A percentile compares a stretch with the other conserved stretches of the same genome.
Evolutionary conservation across 306 rosid species (phyloP).

Genomic region (Urtica urens): DNA sequence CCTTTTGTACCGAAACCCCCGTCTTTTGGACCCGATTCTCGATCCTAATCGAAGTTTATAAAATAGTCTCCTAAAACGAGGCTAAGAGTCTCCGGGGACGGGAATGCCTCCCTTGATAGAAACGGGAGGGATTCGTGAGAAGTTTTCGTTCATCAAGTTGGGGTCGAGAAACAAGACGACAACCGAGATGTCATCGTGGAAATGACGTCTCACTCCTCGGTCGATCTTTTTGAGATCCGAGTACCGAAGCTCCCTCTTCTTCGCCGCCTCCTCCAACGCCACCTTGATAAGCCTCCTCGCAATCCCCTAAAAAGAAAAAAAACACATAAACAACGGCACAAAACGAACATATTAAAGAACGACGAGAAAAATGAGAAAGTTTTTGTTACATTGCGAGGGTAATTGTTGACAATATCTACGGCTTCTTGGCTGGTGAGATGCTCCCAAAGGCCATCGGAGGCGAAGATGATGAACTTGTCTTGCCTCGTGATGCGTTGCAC

Average conservation of each 20-base stretch:
- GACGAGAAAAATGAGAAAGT: neutral
- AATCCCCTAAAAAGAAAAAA: slow-evolving; percentile 46
- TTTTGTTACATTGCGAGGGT: slow-evolving; percentile 42
- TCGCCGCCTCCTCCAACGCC: slow-evolving; percentile 77
- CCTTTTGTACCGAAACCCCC: neutral
- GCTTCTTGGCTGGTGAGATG: slow-evolving; percentile 72
- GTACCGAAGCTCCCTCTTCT: slow-evolving; percentile 71
- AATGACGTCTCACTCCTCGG: slow-evolving; percentile 68
- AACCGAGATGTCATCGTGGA: slow-evolving; percentile 77
- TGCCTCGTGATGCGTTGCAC: slow-evolving; percentile 41
- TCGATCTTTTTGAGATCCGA: slow-evolving; percentile 64
- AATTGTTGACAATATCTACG: slow-evolving; percentile 48
- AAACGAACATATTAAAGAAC: neutral
- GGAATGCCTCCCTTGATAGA: slow-evolving; percentile 56
- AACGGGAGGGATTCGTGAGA: slow-evolving; percentile 31
- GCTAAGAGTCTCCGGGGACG: slow-evolving; percentile 30
- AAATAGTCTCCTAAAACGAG: neutral
- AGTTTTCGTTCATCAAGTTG: slow-evolving; percentile 20
- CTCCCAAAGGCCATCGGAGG: slow-evolving; percentile 92
- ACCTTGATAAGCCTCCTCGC: slow-evolving; percentile 54
- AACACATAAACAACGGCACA: neutral
- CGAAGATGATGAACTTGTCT: slow-evolving; percentile 67
- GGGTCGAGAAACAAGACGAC: slow-evolving; percentile 57
- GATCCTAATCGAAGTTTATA: neutral
- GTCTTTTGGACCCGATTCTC: neutral